Percentiles rank a stretch among this genome's conserved stretches.
Evolutionary conservation across 495 filamentous ascomycete genomes (phyloP).

Genomic region (Trichoderma virens): DNA sequence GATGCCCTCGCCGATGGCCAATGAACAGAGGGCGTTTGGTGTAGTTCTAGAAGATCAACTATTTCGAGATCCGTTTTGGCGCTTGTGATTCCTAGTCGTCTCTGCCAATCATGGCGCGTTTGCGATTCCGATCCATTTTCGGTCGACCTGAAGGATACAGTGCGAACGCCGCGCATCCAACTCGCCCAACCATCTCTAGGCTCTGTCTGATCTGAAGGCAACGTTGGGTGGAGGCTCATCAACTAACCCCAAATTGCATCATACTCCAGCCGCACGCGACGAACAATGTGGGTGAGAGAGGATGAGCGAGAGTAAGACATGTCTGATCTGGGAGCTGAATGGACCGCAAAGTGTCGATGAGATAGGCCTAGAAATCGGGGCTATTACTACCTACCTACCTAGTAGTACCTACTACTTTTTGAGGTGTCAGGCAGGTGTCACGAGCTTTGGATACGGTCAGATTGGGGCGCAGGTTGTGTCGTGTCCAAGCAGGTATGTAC

Average conservation of each 20-base stretch:
- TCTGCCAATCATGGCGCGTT: constrained; percentile 3
- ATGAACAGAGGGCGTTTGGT: neutral
- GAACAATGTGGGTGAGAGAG: neutral
- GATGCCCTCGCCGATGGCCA: neutral
- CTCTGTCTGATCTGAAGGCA: neutral
- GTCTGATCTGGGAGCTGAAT: no score
- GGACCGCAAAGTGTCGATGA: no score
- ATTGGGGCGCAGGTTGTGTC: neutral
- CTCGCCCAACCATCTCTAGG: neutral
- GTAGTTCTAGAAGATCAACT: neutral
- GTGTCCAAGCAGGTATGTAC: no score
- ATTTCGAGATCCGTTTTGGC: neutral
- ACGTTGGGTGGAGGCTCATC: neutral
- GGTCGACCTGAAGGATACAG: neutral
- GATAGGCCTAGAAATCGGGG: no score
- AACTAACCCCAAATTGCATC: neutral
- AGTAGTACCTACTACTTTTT: no score
- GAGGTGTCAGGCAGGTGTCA: neutral
- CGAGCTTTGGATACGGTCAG: neutral
- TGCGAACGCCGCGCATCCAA: neutral
- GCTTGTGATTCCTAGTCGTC: neutral
- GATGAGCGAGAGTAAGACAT: neutral
- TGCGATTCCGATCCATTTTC: constrained; percentile 5
- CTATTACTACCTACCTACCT: no score
- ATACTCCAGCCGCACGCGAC: neutral